Base-by-base conservation (phyloP, 306 rosid species). In the Mimosa pudica region DNA sequence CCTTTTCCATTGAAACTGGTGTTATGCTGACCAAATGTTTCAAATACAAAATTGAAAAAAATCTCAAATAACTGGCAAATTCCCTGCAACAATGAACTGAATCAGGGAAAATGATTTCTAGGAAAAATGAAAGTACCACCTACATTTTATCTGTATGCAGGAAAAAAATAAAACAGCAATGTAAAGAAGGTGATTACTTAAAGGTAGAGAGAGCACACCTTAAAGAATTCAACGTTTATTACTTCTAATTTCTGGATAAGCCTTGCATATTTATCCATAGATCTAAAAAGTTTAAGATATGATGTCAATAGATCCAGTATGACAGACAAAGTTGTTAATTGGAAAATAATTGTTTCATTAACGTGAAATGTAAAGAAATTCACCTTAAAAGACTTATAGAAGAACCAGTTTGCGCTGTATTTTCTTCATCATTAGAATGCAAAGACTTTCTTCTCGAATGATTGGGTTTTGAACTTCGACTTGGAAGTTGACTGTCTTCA, bases 401-500 rank as follows among this genome's bases (percentile, higher is more conserved):
- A 67, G 99, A 96, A 73, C 99, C 99, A 12, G 98, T 96, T 67
- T 96, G 98, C 10, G 92, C 86, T 65, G 87, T 77, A 71, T 84
- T 82, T 74, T 96, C 98, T 73, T 87, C 98, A 5, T 79, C 87
- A 77, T 69, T 88, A 84, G 83, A 87, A 74, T 83, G 73, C 65
- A 88, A 75, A 64, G 86, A 84, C 71, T 84, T 67, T 69, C 62
- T 88, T 87, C 85, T 87, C 51, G 88, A 71, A 78, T 16, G 87
- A 81, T 70, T 64, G 46, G 93, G 88, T 79, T 85, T 90, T 1
- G 90, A 90, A 89, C 85, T 87, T 77, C 99, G 86, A 88, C 99
- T 96, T 17, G 99, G 99, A 52, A 96, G 92, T 84, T 96, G 99
- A 88, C 98, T 96, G 81, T 96, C 99, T 87, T 96, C 99, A 83